Percentiles rank a stretch among this genome's conserved stretches.
These are phyloP conservation scores for Zarea fungicola DNA, from an alignment of 2,329 filamentous ascomycete species.

Conservation along the genomic window DNA sequence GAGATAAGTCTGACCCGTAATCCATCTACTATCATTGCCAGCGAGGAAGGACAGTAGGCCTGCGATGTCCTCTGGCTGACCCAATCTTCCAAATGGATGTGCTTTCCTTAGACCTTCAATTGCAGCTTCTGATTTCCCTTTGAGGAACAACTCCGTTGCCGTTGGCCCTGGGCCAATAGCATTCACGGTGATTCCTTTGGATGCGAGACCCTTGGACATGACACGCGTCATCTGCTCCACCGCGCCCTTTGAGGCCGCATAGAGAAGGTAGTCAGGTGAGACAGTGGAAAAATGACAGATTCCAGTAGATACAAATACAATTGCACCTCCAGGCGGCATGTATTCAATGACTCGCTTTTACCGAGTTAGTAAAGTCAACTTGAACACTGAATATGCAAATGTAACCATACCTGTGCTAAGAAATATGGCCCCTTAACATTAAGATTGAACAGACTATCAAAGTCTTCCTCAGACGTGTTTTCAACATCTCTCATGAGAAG, in stretches of 20 bases:
- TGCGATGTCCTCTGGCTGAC: constrained; percentile 18
- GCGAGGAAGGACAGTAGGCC: constrained; percentile 18
- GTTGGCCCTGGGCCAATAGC: constrained; percentile 41
- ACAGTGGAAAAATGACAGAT: constrained; percentile 33
- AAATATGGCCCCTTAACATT: constrained; percentile 53
- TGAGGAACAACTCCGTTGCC: constrained; percentile 49
- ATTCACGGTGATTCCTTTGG: constrained; percentile 44
- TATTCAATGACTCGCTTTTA: constrained; percentile 48
- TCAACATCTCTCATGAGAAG: constrained; percentile 46
- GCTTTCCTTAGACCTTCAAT: constrained; percentile 33
- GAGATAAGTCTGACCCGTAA: constrained; percentile 18
- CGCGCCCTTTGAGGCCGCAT: constrained; percentile 52
- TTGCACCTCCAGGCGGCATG: constrained; percentile 41
- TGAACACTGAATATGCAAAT: background rate
- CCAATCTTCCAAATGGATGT: constrained; percentile 18
- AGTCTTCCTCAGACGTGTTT: constrained; percentile 44
- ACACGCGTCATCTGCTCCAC: constrained; percentile 54
- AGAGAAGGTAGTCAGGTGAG: constrained; percentile 43
- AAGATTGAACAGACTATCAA: constrained; percentile 42
- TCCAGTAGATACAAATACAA: constrained; percentile 48
- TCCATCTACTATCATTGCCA: constrained; percentile 18
- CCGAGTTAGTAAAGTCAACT: too few species aligned
- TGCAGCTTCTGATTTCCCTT: constrained; percentile 42
- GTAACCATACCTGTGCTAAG: constrained; percentile 15
- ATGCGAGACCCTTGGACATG: constrained; percentile 50